These are phyloP conservation scores for Lipomyces yamanashiensis DNA, from an alignment of 805 yeast genomes.

Conservation along the genomic window DNA sequence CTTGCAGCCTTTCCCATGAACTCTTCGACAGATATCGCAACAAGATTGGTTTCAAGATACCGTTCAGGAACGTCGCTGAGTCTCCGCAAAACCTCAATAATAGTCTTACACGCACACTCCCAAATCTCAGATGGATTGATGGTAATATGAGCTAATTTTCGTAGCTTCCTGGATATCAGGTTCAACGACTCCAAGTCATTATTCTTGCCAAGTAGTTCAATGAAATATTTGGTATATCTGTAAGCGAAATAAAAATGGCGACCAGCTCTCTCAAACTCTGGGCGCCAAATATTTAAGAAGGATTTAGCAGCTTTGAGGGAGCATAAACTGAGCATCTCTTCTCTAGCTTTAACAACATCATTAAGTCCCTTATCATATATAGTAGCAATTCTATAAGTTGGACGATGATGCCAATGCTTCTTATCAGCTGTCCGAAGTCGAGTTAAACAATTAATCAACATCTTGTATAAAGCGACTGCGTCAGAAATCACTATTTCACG, in stretches of 20 bases:
- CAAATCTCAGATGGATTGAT: slow-evolving; percentile 64
- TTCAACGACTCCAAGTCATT: slow-evolving; percentile 65
- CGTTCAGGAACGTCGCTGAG: slow-evolving; percentile 45
- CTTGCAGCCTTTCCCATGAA: slow-evolving; percentile 49
- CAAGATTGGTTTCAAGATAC: slow-evolving; percentile 25
- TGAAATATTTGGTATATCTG: slow-evolving; percentile 68
- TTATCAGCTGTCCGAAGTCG: slow-evolving; percentile 57
- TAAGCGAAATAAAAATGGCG: slow-evolving; percentile 81
- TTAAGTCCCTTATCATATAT: slow-evolving; percentile 60
- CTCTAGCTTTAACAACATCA: slow-evolving; percentile 59
- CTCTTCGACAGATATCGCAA: slow-evolving; percentile 44
- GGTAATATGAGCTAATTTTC: slow-evolving; percentile 80
- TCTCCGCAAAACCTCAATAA: slow-evolving; percentile 52
- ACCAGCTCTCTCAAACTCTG: slow-evolving; percentile 90
- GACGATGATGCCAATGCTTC: slow-evolving; percentile 90
- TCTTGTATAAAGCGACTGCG: slow-evolving; percentile 7
- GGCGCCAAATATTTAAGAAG: slow-evolving; percentile 88
- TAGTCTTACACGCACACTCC: slow-evolving; percentile 61
- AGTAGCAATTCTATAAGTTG: slow-evolving; percentile 70
- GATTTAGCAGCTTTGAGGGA: slow-evolving; percentile 72
- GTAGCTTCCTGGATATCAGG: slow-evolving; percentile 68
- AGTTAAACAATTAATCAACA: slow-evolving; percentile 11
- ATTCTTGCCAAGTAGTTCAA: slow-evolving; percentile 57
- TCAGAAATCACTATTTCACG: neutral
- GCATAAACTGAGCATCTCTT: slow-evolving; percentile 66